These are phyloP conservation scores for Lactarius quietus DNA, from an alignment of 768 basidiomycete species.

Conservation along the genomic window DNA sequence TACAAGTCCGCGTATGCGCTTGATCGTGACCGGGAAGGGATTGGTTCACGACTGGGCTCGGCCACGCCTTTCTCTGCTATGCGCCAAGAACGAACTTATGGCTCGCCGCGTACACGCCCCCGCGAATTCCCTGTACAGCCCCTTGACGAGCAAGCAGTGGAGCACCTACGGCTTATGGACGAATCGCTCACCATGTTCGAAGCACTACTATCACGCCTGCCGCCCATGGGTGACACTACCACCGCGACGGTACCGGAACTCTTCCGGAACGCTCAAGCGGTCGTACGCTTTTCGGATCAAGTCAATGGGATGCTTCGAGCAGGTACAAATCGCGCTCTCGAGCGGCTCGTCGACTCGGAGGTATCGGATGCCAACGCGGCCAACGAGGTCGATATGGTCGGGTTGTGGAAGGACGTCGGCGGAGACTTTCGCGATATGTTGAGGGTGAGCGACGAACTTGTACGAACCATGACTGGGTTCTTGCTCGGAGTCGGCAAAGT, in stretches of 20 bases:
- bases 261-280: constrained; percentile 54
- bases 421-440: constrained; percentile 69
- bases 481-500: constrained; percentile 71
- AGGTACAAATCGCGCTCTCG: constrained; percentile 57
- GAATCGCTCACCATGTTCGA: constrained; percentile 72
- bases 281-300: constrained; percentile 63
- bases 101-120: constrained; percentile 23
- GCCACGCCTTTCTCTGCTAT: constrained; percentile 20
- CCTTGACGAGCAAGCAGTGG: constrained; percentile 33
- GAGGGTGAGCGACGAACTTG: constrained; percentile 73
- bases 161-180: constrained; percentile 67
- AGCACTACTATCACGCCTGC: constrained; percentile 54
- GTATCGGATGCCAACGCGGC: constrained; percentile 47
- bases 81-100: constrained; percentile 25
- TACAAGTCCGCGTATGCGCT: constrained; percentile 43
- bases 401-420: constrained; percentile 67
- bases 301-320: constrained; percentile 58
- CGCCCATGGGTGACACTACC: constrained; percentile 40
- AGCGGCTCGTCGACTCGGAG: constrained; percentile 73
- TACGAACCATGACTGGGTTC: constrained; percentile 71
- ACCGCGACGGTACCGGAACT: constrained; percentile 50
- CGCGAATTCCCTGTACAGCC: constrained; percentile 8
- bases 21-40: constrained; percentile 28
- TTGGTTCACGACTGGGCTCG: constrained; percentile 9
- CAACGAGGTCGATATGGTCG: constrained; percentile 40